A percentile compares a stretch with the other conserved stretches of the same genome.
These are phyloP conservation scores for Fraxinus latifolia DNA, from an alignment of 305 asterid species.

Conservation along the genomic window DNA sequence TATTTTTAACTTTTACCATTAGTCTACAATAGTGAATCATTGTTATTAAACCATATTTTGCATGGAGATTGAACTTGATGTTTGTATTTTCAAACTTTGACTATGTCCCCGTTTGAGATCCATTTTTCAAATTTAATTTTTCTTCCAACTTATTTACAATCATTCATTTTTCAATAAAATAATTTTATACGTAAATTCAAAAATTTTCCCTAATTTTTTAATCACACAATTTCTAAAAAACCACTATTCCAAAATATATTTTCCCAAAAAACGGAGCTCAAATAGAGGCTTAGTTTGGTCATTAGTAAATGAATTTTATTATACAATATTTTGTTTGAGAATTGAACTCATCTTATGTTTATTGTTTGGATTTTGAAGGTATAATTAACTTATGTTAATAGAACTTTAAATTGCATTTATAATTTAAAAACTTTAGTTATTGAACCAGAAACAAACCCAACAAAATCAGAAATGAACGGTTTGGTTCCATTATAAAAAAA, in stretches of 20 bases:
- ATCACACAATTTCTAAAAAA: background rate
- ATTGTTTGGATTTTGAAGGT: background rate
- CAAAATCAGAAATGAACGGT: background rate
- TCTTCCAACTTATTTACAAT: background rate
- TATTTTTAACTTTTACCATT: background rate
- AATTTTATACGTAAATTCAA: too few relatives aligned
- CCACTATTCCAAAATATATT: background rate
- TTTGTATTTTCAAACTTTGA: background rate
- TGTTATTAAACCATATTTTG: background rate
- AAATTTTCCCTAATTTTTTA: too few relatives aligned
- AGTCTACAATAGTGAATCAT: background rate
- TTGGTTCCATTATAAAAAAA: background rate
- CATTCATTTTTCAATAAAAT: too few relatives aligned
- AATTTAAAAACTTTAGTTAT: too few relatives aligned
- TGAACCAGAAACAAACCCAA: background rate
- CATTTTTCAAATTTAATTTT: background rate
- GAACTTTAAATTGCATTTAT: background rate
- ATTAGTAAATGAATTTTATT: background rate
- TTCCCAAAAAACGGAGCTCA: background rate
- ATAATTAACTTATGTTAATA: too few relatives aligned
- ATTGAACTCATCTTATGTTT: background rate
- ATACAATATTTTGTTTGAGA: background rate
- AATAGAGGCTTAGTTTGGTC: background rate
- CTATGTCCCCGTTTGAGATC: background rate
- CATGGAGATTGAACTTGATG: background rate